A percentile compares a stretch with the other conserved stretches of the same genome.
phyloP scores from a whole-genome alignment of 306 rosid genomes.

The Luffa aegyptiaca region DNA sequence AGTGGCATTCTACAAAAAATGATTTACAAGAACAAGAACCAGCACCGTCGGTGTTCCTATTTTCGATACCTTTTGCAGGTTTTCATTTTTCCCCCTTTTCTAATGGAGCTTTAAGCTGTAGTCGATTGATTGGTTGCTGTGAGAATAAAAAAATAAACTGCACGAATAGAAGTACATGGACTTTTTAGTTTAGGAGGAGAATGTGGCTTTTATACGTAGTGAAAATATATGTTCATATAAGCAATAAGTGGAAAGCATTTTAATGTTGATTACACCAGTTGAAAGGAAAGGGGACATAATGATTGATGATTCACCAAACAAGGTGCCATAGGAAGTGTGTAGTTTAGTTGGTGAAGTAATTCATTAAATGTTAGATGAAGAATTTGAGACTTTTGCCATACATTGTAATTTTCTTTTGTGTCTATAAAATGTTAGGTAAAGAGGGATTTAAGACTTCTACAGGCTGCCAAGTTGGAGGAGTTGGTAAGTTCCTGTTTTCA shows the following conservation, averaged over 20 bases:
- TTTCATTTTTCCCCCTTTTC: background rate
- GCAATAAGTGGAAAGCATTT: background rate
- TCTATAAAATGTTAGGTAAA: constrained; percentile 40
- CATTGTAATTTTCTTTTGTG: background rate
- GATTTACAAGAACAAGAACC: constrained; percentile 82
- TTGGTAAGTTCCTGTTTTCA: constrained; percentile 51
- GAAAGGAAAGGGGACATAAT: background rate
- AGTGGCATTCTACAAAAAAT: constrained; percentile 51
- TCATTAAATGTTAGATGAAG: background rate
- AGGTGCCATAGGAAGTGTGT: background rate
- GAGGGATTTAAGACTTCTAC: constrained; percentile 64
- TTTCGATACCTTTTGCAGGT: constrained; percentile 80
- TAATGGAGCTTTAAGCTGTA: background rate
- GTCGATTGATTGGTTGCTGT: background rate
- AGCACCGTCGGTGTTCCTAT: constrained; percentile 74
- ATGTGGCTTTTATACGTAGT: background rate
- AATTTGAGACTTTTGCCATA: background rate
- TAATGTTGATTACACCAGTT: background rate
- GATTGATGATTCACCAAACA: background rate
- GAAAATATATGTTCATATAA: background rate
- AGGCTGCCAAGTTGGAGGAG: constrained; percentile 54
- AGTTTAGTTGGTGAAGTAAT: background rate
- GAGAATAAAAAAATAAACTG: background rate
- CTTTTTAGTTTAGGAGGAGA: background rate
- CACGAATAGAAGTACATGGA: background rate